phyloP scores from a whole-genome alignment of 140 eudicot species.

The Anethum foeniculum region DNA sequence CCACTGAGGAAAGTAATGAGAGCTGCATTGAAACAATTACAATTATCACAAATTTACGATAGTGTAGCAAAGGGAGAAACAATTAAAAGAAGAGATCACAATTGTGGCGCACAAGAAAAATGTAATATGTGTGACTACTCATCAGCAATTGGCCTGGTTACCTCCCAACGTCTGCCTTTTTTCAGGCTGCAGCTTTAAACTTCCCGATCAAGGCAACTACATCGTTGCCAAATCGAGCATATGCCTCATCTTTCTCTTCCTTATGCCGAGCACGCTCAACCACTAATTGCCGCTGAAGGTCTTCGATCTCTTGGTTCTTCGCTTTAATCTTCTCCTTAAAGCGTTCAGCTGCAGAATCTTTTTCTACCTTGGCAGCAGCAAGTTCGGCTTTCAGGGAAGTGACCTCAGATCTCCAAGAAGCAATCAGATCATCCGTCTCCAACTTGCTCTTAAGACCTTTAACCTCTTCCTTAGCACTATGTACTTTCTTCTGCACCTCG shows the following conservation, averaged over 20 bases:
- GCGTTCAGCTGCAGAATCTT: neutral
- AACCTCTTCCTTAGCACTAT: conserved; percentile 2
- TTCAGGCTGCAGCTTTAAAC: neutral
- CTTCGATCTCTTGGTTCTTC: conserved; percentile 1
- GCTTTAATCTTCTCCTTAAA: neutral
- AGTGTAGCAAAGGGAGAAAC: neutral
- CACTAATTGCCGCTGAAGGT: neutral
- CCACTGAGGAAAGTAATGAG: neutral
- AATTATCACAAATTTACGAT: neutral
- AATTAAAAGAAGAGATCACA: neutral
- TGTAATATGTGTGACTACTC: neutral
- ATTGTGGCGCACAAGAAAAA: neutral
- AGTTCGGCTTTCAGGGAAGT: neutral
- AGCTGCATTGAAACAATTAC: neutral
- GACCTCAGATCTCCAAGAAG: neutral
- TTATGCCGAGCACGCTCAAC: neutral
- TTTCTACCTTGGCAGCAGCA: neutral
- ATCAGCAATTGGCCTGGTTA: neutral
- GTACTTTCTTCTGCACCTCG: neutral
- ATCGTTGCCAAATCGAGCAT: neutral
- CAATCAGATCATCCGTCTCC: neutral
- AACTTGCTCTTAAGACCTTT: neutral
- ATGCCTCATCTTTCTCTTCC: conserved; percentile 2
- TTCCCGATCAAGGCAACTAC: neutral
- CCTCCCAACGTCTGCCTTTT: neutral